phyloP scores from a whole-genome alignment of 2,329 filamentous ascomycete species.

The Colletotrichum sansevieriae region DNA sequence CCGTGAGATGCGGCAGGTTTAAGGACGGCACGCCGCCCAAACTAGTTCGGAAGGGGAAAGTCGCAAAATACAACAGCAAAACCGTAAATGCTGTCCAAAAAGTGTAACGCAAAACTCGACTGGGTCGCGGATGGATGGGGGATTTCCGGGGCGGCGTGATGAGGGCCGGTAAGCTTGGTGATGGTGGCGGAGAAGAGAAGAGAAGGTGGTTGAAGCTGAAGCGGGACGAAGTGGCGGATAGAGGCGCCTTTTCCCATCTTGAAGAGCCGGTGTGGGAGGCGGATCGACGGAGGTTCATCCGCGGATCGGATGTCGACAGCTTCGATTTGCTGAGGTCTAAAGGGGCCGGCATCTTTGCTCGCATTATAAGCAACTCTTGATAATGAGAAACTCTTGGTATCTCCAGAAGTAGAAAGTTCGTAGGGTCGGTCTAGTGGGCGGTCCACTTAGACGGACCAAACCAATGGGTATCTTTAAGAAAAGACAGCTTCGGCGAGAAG shows the following conservation, averaged over 20 bases:
- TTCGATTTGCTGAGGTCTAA: conserved; percentile 61
- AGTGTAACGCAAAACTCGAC: conserved; percentile 68
- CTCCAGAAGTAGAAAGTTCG: conserved; percentile 34
- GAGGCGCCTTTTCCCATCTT: conserved; percentile 62
- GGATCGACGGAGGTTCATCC: conserved; percentile 70
- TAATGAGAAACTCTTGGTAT: conserved; percentile 20
- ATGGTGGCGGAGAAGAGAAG: conserved; percentile 76
- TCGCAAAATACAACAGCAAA: conserved; percentile 64
- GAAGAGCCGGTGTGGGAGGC: conserved; percentile 63
- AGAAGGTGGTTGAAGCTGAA: conserved; percentile 77
- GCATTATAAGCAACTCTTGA: conserved; percentile 34
- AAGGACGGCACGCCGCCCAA: conserved; percentile 49
- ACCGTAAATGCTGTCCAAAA: conserved; percentile 66
- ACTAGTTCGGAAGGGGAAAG: conserved; percentile 49
- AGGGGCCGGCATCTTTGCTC: conserved; percentile 58
- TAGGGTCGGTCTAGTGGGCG: conserved; percentile 32
- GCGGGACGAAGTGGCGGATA: conserved; percentile 72
- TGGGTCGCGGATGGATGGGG: conserved; percentile 67
- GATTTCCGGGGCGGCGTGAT: conserved; percentile 75
- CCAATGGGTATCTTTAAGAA: conserved; percentile 39
- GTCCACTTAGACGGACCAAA: conserved; percentile 23
- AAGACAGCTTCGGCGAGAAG: conserved; percentile 21
- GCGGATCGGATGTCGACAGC: conserved; percentile 66
- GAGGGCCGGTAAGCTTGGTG: conserved; percentile 77
- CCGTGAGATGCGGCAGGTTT: conserved; percentile 53